These are phyloP conservation scores for Dendrobium officinale DNA, from an alignment of 106 monocot genomes.

Conservation along the genomic window DNA sequence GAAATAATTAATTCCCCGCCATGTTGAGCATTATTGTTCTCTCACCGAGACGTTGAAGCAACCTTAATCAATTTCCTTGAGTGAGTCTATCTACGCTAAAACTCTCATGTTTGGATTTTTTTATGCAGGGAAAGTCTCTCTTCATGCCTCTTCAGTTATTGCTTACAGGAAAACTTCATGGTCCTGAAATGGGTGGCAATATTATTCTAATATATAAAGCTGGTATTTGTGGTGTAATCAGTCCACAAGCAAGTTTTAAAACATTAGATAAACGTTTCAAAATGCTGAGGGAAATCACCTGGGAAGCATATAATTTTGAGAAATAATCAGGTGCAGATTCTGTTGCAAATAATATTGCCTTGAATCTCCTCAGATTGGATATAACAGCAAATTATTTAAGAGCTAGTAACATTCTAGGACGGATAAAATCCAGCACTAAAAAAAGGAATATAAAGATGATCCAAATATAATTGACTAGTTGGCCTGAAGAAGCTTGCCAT, in stretches of 20 bases:
- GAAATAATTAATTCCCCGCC: too few species aligned
- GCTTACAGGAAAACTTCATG: constrained; percentile 91
- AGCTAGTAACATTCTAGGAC: too few species aligned
- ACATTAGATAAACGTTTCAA: constrained; percentile 66
- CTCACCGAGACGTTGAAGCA: not conserved
- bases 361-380: too few species aligned
- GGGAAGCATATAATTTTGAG: constrained; percentile 48
- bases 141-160: constrained; percentile 88
- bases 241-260: constrained; percentile 51
- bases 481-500: too few species aligned
- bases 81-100: not conserved
- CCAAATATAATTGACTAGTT: too few species aligned
- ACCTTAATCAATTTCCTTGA: not conserved
- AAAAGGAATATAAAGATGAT: too few species aligned
- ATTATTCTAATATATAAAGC: constrained; percentile 66
- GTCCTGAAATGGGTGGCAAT: constrained; percentile 86
- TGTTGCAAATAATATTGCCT: constrained; percentile 18
- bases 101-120: not conserved
- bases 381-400: too few species aligned
- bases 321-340: constrained; percentile 30
- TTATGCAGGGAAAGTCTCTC: constrained; percentile 71
- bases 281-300: constrained; percentile 60
- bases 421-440: too few species aligned
- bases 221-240: constrained; percentile 38
- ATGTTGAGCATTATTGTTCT: not conserved